Base-by-base conservation (phyloP, 169 alveolate species). In the Neospora caninum region DNA sequence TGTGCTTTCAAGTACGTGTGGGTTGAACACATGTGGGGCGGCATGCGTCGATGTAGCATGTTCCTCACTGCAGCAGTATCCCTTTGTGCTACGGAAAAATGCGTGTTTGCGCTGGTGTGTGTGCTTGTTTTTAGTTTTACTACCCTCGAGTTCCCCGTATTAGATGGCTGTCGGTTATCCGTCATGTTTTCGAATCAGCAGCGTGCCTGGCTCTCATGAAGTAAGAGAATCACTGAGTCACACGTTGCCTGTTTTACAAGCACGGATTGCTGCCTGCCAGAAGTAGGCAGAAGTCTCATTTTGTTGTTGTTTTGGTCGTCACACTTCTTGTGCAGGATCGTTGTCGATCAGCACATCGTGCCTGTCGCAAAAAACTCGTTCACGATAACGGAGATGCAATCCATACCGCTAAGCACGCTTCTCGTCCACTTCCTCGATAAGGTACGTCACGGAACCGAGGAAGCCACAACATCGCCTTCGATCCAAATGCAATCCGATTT, bases 291-390 rank as follows among this genome's bases (percentile, higher is more conserved):
- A 69, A 0, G 80, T 69, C 41, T 64, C 78, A 64, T 29, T 25
- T 20, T 27, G 78, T 9, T 64, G 78, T 64, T 64, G 29, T 64
- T n/a, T 64, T 20, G 20, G 36, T n/a, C 78, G 29, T 64, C 78
- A 20, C 78, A 7, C 78, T 64, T 64, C 25, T 20, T 29, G 31
- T 70, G 34, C 96, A 96, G 98, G 93, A 97, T 98, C 42, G 94
- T 98, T 39, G 95, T 97, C 58, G 99, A 98, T 82, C 98, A 98
- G 94, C 98, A 98, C 93, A 97, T 98, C 39, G 95, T 97, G 91
- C 97, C 97, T 41, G 97, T 98, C 42, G 98, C 98, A 6, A 95
- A 96, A 58, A 96, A 96, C 91, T 97, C 99, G n/a, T 98, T 98
- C 94, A 96, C 98, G 18, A 96, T 97, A 92, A 95, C 97, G 88